Evolutionary conservation across 495 filamentous ascomycete species (phyloP), one percentile per base, ranked within the genome.

Genomic region (Penicillium steckii): DNA sequence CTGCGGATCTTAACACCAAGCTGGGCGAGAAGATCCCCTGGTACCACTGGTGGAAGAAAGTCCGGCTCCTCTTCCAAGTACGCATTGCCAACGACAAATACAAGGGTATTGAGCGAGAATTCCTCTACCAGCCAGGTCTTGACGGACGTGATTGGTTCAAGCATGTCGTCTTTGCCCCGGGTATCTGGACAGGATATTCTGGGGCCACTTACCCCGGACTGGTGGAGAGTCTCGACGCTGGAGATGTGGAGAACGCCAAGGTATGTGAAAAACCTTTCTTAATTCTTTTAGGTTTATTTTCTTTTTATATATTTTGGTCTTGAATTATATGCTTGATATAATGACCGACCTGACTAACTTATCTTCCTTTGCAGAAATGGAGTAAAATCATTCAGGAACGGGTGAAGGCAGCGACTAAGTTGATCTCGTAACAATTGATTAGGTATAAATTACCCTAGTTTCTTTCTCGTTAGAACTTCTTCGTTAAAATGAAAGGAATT

Each of bases 131-230:
- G 38, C 62, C 69, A 1, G 84, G 84, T 15, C 64, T 87, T 27
- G 84, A 86, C 53, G 76, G 77, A 4, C 72, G 84, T 43, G 65
- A 56, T 30, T 85, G 83, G 82, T 87, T 81, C 69, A 87, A 87
- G 64, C 84, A 86, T 49, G 78, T 85, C n/a, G 82, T 87, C 22
- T 87, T 86, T 65, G 85, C 83, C 5, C 82, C 85, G n/a, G 85
- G 91, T 1, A 59, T 90, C 33, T 96, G 90, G 90, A 95, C 90
- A 0, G 91, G 91, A 6, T 96, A 96, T 69, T 74, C 90, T 0
- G 91, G 90, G 2, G 87, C 80, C 27, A 86, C 82, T 9, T 87
- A 81, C 57, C 84, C 84, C 3, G 81, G 83, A 9, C 50, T 87
- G 19, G 76, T 84, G 8, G 84, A 87, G 68, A 78, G 77, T 46